phyloP scores from a whole-genome alignment of 1,284 basidiomycete species.

The Pisolithus thermaeus region DNA sequence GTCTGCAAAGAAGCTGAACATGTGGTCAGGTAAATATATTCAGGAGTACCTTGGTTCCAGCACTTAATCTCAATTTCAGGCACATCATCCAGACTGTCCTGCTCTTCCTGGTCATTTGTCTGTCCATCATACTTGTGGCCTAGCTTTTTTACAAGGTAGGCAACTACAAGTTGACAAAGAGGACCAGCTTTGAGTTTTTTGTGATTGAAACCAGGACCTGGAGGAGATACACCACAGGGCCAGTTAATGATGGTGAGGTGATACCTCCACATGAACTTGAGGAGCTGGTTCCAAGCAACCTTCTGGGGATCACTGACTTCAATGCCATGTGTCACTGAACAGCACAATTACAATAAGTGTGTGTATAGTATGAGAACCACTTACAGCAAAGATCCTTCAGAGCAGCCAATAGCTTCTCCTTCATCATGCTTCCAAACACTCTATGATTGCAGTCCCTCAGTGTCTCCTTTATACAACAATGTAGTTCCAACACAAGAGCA shows the following conservation, averaged over 20 bases:
- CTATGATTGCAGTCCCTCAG: too few species aligned
- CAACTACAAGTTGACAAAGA: neutral
- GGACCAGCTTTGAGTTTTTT: neutral
- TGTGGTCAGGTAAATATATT: neutral
- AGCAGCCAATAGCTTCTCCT: too few species aligned
- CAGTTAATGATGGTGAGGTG: neutral
- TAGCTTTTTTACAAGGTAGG: neutral
- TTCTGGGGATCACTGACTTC: neutral
- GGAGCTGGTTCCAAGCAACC: neutral
- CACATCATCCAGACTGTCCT: neutral
- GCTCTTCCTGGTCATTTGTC: neutral
- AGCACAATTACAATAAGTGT: neutral
- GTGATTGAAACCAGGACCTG: neutral
- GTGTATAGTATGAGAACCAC: neutral
- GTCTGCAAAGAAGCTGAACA: neutral
- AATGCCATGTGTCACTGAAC: neutral
- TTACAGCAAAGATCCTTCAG: too few species aligned
- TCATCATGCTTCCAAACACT: too few species aligned
- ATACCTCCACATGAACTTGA: neutral
- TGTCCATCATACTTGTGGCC: neutral
- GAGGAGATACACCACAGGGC: neutral
- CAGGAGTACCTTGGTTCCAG: neutral
- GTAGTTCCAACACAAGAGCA: too few species aligned
- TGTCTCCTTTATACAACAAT: too few species aligned
- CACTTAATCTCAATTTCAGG: neutral